Evolutionary conservation across 2,329 filamentous ascomycete genomes (phyloP).

Genomic region (Chaetothyriales sp.): DNA sequence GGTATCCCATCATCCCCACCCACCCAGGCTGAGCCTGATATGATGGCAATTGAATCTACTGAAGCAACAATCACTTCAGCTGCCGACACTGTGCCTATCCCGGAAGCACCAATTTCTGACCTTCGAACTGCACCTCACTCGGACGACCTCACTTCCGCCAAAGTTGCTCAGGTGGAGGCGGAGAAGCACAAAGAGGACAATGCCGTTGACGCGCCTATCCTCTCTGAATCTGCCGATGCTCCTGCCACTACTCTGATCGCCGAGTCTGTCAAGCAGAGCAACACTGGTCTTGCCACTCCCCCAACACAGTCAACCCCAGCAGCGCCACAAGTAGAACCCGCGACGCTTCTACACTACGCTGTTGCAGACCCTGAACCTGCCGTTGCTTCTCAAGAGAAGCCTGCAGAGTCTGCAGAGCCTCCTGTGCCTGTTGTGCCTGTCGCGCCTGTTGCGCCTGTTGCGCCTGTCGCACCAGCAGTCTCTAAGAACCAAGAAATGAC

Average conservation of each 20-base stretch:
- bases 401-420: not conserved
- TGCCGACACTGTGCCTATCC: conserved; percentile 5
- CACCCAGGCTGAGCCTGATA: conserved; percentile 8
- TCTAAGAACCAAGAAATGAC: conserved; percentile 38
- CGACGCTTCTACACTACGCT: conserved; percentile 4
- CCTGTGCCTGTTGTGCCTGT: too few species aligned
- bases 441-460: too few species aligned
- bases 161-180: conserved; percentile 14
- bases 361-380: not conserved
- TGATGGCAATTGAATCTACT: conserved; percentile 7
- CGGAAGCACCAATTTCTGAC: conserved; percentile 19
- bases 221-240: not conserved
- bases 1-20: conserved; percentile 14
- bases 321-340: conserved; percentile 24
- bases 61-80: not conserved
- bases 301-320: conserved; percentile 16
- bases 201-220: conserved; percentile 5
- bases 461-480: conserved; percentile 11
- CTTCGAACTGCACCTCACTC: conserved; percentile 18
- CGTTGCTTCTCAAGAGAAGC: not conserved
- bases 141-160: conserved; percentile 11
- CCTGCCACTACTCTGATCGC: not conserved
- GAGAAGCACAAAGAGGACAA: conserved; percentile 19
- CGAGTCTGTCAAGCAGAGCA: conserved; percentile 3
- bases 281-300: conserved; percentile 12